Conservation (phyloP, 106 monocot species). For the Acorus gramineus region DNA sequence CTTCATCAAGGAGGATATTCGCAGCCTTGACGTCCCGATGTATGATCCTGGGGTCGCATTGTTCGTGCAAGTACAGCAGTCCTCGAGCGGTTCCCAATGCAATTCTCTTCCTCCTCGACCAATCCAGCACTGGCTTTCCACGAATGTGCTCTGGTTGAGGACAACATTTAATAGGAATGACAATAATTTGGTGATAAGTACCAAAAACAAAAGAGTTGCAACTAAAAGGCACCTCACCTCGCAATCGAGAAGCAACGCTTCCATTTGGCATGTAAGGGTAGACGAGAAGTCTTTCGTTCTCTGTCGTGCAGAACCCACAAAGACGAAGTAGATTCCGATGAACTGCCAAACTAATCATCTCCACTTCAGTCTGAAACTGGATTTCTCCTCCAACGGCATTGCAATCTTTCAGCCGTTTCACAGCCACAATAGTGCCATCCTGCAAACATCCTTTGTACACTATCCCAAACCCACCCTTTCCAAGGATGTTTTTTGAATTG, state of each 20-base stretch:
- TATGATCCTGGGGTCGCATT: slow-evolving; percentile 93
- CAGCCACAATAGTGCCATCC: slow-evolving; percentile 74
- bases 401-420: slow-evolving; percentile 83
- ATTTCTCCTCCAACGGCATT: slow-evolving; percentile 70
- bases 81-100: slow-evolving; percentile 84
- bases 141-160: slow-evolving; percentile 43
- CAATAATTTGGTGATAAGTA: not conserved
- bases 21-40: slow-evolving; percentile 95
- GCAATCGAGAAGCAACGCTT: slow-evolving; percentile 85
- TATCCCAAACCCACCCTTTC: slow-evolving; percentile 89
- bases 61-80: slow-evolving; percentile 82
- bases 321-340: slow-evolving; percentile 85
- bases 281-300: slow-evolving; percentile 79
- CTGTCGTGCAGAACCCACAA: slow-evolving; percentile 68
- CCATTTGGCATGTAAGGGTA: slow-evolving; percentile 98
- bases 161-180: not conserved
- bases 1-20: slow-evolving; percentile 83
- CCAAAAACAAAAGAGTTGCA: not conserved
- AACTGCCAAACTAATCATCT: slow-evolving; percentile 85
- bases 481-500: slow-evolving; percentile 76
- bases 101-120: slow-evolving; percentile 72
- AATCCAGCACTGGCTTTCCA: slow-evolving; percentile 71
- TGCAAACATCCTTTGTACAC: slow-evolving; percentile 79
- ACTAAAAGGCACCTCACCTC: slow-evolving; percentile 28
- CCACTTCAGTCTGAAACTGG: slow-evolving; percentile 93